A percentile compares a stretch with the other conserved stretches of the same genome.
These are phyloP conservation scores for Oidiodendron maius DNA, from an alignment of 495 filamentous ascomycete species.

Conservation along the genomic window DNA sequence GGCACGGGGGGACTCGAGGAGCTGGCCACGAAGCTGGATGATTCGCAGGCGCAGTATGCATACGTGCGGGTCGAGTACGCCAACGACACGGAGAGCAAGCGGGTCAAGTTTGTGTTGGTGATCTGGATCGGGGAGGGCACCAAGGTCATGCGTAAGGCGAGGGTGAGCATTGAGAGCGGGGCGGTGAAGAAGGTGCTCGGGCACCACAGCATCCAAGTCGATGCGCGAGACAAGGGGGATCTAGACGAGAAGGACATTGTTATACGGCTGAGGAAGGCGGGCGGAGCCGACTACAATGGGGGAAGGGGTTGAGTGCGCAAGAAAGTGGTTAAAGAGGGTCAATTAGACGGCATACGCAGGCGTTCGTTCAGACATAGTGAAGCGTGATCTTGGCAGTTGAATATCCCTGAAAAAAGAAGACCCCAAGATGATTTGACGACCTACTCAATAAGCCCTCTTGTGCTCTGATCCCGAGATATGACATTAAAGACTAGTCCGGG, in stretches of 20 bases:
- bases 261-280: slow-evolving; percentile 42
- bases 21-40: slow-evolving; percentile 36
- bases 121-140: slow-evolving; percentile 51
- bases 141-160: slow-evolving; percentile 54
- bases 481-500: too few relatives aligned
- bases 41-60: slow-evolving; percentile 45
- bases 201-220: slow-evolving; percentile 47
- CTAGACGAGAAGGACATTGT: slow-evolving; percentile 50
- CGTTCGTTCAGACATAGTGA: slow-evolving; percentile 1
- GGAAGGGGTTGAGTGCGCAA: slow-evolving; percentile 37
- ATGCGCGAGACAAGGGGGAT: slow-evolving; percentile 43
- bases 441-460: too few relatives aligned
- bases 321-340: too few relatives aligned
- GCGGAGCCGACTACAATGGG: slow-evolving; percentile 55
- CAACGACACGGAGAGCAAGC: slow-evolving; percentile 51
- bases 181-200: slow-evolving; percentile 47
- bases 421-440: neutral
- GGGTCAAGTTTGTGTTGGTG: slow-evolving; percentile 53
- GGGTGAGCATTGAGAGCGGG: slow-evolving; percentile 51
- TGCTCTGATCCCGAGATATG: too few relatives aligned
- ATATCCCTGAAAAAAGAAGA: neutral
- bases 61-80: slow-evolving; percentile 53
- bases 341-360: too few relatives aligned
- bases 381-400: too few relatives aligned
- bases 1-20: slow-evolving; percentile 46